Evolutionary conservation across 108 stramenopile genomes (phyloP), one percentile per base, ranked within the genome.

Genomic region (Skeletonema costatum): DNA sequence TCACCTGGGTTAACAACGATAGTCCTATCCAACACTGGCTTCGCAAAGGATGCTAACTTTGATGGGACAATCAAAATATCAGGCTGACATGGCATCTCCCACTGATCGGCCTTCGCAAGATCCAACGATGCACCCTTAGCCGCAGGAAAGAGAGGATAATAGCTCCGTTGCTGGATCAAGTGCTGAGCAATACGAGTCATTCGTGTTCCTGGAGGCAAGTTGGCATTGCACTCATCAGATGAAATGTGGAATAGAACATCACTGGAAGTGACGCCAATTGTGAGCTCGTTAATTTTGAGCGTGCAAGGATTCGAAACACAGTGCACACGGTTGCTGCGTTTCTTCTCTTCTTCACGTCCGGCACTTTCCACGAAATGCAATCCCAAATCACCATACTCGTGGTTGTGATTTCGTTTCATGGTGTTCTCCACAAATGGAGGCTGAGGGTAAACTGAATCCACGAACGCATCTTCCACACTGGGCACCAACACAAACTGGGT

Each of bases 401-500:
- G 53, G 0, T 56, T 21, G 53, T 25, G 53, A 25, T 56, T 25
- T 56, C 11, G 44, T 46, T 46, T 46, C 44, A n/a, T 46, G 5
- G 44, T 46, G 44, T 46, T 46, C 16, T 73, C 67, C 16, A 53
- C 61, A 19, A 64, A 77, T 64, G 85, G 74, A 61, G 81, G 70
- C 32, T 82, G 81, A 53, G 81, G 81, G 39, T 90, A 99, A 75
- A 97, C 97, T 64, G 78, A 85, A 66, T 98, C 96, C 36, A 93
- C 91, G 66, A 93, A 85, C 5, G 93, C 98, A 85, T 99, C 99
- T 9, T 97, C 92, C 60, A 97, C 62, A 66, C 96, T 94, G 7
- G 99, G 99, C 13, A 98, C 91, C 46, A 99, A 75, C 14, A 98
- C 93, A 73, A 99, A 93, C 50, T 97, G 93, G 16, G 99, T 98